Base-by-base conservation (phyloP, 2,329 filamentous ascomycete genomes). In the Botrytis squamosa region DNA sequence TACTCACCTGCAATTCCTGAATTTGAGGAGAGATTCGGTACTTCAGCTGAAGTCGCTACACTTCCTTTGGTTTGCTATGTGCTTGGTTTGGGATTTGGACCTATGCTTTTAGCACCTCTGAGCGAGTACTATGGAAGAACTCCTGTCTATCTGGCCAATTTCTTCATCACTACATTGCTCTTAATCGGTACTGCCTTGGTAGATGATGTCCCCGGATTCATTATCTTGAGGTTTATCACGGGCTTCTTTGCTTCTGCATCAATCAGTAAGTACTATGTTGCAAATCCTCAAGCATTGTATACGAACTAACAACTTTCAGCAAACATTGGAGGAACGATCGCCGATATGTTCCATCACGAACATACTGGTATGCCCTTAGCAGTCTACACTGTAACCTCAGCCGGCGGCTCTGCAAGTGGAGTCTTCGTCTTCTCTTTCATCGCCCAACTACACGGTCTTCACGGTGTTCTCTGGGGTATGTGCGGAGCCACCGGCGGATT, bases 141-240 rank as follows among this genome's bases (percentile, higher is more conserved):
- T 63, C 74, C 77, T 0, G 79, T 88, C 9, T 79, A 86, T 10
- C 83, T 86, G 52, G 68, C 77, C 0, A 84, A 84, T 1, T 87
- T 85, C 67, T 69, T 86, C 0, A 84, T 87, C 78, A 89, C 87
- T 73, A 81, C 85, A 0, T 79, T 92, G n/a, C 86, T 92, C 75
- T 85, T 87, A 29, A 84, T 93, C 73, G 90, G 88, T 0, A 91
- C 89, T 73, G 91, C 89, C 0, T 83, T 92, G 18, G 85, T 89
- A 0, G 86, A 87, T 1, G 85, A 84, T 67, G 81, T 86, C 14
- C 81, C 81, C 0, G 83, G 83, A 8, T 80, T 86, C 16, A 81
- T 86, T 55, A 82, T 81, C 3, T 85, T 87, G 68, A 83, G 86
- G 0, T 86, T 88, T 74, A 77, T 88, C 3, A 82, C 85, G 0